Evolutionary conservation across 192 early-diverging fungal genomes (phyloP), one percentile per base, ranked within the genome.

Genomic region (Entomortierella lignicola): DNA sequence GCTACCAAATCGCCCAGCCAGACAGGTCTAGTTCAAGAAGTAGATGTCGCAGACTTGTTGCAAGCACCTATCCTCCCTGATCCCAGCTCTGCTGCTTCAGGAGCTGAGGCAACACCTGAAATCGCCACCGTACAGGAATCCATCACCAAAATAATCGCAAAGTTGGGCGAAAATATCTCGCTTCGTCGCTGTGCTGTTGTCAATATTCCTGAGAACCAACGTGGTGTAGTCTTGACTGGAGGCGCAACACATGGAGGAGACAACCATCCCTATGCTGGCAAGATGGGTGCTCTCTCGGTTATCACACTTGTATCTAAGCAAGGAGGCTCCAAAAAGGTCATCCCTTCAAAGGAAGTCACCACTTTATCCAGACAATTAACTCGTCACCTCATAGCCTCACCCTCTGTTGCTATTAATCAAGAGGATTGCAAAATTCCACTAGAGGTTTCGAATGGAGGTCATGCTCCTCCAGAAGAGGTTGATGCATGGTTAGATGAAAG

Each of bases 141-240:
- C 6, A 88, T 95, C 61, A 86, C 89, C 1, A 91, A 93, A 69
- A 82, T 86, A 17, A 93, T 98, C 74, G 95, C 92, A 21, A 94
- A 93, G 63, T 81, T 97, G 43, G 94, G 95, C 13, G 97, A 98
- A 69, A 98, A 98, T 56, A 93, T 97, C 56, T 85, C 86, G 21
- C 72, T 98, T 47, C 92, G 95, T 32, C 87, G 93, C 10, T 91
- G 85, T 12, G 80, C 86, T 5, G 69, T 88, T 18, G 83, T 87
- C 12, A 58, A 62, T 26, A 47, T 71, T 43, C 52, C 63, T 0
- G 82, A 81, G 60, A 71, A 69, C 42, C 66, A 67, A 63, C 72
- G 81, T 27, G 66, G 68, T 20, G 48, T 80, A 47, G 65, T 85
- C 8, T 66, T 89, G 18, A 84, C 87, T 42, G 84, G 89, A 61